Base-by-base conservation (phyloP, 352 stramenopile species). In the Pythium folliculosum region DNA sequence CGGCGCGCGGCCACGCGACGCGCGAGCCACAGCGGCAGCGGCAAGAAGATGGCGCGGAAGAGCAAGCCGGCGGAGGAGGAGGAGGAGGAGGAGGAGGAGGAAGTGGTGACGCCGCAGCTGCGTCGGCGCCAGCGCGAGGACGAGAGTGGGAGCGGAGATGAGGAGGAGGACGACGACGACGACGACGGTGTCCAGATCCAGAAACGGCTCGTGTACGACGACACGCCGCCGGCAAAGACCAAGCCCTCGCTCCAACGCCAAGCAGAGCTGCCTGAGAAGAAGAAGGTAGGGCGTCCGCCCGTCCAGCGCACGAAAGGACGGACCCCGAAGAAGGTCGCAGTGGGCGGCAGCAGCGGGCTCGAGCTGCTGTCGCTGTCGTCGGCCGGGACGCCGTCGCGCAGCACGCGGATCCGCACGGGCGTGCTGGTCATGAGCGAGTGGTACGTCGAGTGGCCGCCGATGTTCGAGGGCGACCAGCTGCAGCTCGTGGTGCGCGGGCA, bases 401-500 rank as follows among this genome's bases (percentile, higher is more conserved):
- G 52, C 32, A 69, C 63, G 35, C 63, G 63, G 1, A 63, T 63
- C 35, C 63, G 64, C 38, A 65, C 64, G n/a, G 64, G 45, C 8
- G 58, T 72, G 43, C 44, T 61, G 23, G 21, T 67, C 25, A 69
- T 81, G 44, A 67, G 55, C 27, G 61, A 79, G 12, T 81, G 75
- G 75, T 75, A 66, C 23, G 21, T 65, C 1, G 51, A 73, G 22
- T 81, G 75, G 75, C 75, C 75, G 21, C 75, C 65, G 25, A 13
- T 19, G 49, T 73, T 65, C 35, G 53, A 61, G 0, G 60, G 23
- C 21, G 53, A 68, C 30, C 47, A 76, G 47, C 51, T 71, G 30
- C 49, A 76, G 66, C 66, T 85, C 19, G 71, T 83, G 51, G 7
- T 91, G 1, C 69, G 61, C 6, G 80, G 84, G 17, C 63, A 69